These are phyloP conservation scores for Fusarium praegraminearum DNA, from an alignment of 2,329 filamentous ascomycete genomes.

Conservation along the genomic window DNA sequence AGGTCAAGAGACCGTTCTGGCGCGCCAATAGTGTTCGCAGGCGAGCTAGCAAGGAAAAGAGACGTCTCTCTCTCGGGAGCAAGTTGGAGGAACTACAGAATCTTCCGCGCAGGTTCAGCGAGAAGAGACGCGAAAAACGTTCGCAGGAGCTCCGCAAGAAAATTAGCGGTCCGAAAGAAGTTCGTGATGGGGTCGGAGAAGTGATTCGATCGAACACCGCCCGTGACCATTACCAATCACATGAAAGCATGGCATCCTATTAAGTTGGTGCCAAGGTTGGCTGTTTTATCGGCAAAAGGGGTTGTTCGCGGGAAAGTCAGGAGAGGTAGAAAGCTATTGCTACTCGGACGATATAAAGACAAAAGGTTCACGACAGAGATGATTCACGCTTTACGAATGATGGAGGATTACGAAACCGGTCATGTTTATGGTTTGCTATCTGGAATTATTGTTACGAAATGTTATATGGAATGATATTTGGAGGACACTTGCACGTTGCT, in stretches of 20 bases:
- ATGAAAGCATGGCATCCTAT: conserved; percentile 10
- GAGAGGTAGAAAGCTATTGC: conserved; percentile 1
- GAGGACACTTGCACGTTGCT: conserved; percentile 34
- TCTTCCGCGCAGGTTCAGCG: conserved; percentile 67
- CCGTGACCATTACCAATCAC: conserved; percentile 34
- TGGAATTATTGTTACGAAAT: conserved; percentile 33
- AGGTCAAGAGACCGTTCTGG: conserved; percentile 49
- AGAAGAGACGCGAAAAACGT: conserved; percentile 69
- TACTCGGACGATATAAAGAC: conserved; percentile 17
- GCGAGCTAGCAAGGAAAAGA: conserved; percentile 42
- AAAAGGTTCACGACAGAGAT: conserved; percentile 46
- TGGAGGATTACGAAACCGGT: conserved; percentile 29
- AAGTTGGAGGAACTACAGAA: conserved; percentile 66
- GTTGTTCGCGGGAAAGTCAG: conserved; percentile 1
- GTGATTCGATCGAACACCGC: conserved; percentile 60
- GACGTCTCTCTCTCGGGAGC: conserved; percentile 58
- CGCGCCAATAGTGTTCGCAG: conserved; percentile 49
- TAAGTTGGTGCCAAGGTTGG: conserved; percentile 1
- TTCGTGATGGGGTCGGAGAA: conserved; percentile 69
- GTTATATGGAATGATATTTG: conserved; percentile 25
- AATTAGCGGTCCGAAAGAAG: conserved; percentile 70
- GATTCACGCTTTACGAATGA: conserved; percentile 46
- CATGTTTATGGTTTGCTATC: conserved; percentile 33
- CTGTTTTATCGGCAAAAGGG: conserved; percentile 1
- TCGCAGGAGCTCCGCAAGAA: conserved; percentile 68